Evolutionary conservation across 2,329 filamentous ascomycete genomes (phyloP).

Genomic region (Fusarium incarnatum): DNA sequence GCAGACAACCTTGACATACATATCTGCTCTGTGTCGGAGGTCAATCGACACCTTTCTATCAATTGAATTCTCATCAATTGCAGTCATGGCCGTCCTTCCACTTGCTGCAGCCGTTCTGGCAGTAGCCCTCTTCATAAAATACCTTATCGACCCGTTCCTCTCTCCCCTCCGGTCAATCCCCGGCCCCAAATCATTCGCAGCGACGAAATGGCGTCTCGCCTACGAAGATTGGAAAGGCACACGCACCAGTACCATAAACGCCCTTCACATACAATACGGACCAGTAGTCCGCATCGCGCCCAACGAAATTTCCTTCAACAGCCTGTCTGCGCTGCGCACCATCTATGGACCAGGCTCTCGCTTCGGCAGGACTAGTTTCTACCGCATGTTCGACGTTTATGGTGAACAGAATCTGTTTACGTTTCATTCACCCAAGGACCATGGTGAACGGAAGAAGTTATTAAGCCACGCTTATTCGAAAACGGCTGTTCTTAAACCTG

Average conservation of each 20-base stretch:
- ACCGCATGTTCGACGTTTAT: constrained; percentile 67
- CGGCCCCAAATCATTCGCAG: constrained; percentile 55
- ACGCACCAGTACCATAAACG: constrained; percentile 56
- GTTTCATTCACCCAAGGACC: constrained; percentile 56
- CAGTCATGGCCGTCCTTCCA: background rate
- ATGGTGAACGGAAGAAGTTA: constrained; percentile 64
- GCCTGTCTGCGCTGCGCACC: constrained; percentile 58
- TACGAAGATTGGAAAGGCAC: constrained; percentile 58
- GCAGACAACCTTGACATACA: background rate
- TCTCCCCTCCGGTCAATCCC: constrained; percentile 30
- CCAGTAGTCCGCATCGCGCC: constrained; percentile 61
- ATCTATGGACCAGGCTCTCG: constrained; percentile 66
- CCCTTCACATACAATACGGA: constrained; percentile 59
- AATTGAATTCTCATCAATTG: background rate
- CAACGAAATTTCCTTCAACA: constrained; percentile 57
- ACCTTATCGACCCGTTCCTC: constrained; percentile 19
- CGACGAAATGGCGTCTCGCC: constrained; percentile 59
- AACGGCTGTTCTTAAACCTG: constrained; percentile 50
- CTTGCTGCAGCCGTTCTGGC: background rate
- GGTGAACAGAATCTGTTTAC: constrained; percentile 65
- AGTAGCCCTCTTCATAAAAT: constrained; percentile 10
- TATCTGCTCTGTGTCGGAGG: no score
- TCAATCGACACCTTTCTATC: background rate
- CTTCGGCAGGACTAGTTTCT: constrained; percentile 63
- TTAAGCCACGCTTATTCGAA: constrained; percentile 66